Base-by-base conservation (phyloP, 1,139 yeast species). In the Pichia sp. region DNA sequence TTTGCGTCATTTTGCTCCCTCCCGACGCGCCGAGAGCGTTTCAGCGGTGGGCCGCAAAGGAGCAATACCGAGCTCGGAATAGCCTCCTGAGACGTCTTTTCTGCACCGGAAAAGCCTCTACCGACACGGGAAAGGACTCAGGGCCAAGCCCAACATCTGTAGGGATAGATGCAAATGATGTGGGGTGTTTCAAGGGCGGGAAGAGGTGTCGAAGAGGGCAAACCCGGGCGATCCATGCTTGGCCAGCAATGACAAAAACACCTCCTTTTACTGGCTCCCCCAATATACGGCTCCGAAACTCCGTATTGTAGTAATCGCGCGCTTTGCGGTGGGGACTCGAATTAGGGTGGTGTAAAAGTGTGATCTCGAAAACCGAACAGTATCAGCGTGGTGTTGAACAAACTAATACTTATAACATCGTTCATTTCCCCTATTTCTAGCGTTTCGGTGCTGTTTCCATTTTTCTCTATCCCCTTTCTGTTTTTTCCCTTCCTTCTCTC, bases 221-320 rank as follows among this genome's bases (percentile, higher is more conserved):
- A 11, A 8, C 8, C 8, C n/a, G n/a, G n/a, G n/a, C 5, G 40
- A 8, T 34, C 13, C 13, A 34, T 34, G 40, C 40, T 34, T 5
- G n/a, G n/a, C 40, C 40, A 4, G n/a, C 8, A 23, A 42, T 42
- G 29, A 42, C 45, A 42, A 42, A 42, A 42, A 26, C 45, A 42
- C 29, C 29, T 42, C 30, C 29, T 42, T 42, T 42, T 23, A 42
- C 45, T 42, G 45, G 45, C 30, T 42, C 30, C n/a, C 30, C 29
- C 30, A 42, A 42, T 42, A 45, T 31, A 45, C 47, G 47, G 47
- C 47, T 45, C 47, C 47, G 47, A 45, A 23, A 45, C 47, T 45
- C 47, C 47, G 47, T 45, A 11, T 34, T 34, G n/a, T 34, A 34
- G 40, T 11, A 34, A 34, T 34, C 40, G 40, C 40, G 40, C 40